phyloP scores from a whole-genome alignment of 345 rosid genomes.

The Ceriops tagal region DNA sequence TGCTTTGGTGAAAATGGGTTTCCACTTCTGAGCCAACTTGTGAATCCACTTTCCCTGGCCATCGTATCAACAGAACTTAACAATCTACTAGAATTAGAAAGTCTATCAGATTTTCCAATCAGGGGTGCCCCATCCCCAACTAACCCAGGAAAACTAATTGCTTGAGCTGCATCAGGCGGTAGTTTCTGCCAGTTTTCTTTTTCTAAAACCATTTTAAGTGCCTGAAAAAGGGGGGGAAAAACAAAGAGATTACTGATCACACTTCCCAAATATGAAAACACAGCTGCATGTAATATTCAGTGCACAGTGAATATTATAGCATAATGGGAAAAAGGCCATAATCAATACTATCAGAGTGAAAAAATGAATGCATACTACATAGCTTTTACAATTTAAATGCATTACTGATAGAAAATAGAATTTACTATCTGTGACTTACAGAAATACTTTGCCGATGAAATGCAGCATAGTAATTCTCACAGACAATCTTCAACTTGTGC shows the following conservation, averaged over 20 bases:
- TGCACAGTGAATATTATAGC: too few relatives aligned
- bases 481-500: conserved; percentile 82
- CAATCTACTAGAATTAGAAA: conserved; percentile 46
- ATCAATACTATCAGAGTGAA: background rate
- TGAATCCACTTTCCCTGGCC: conserved; percentile 62
- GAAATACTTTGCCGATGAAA: conserved; percentile 86
- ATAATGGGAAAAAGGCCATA: background rate
- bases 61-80: conserved; percentile 32
- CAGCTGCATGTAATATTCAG: too few relatives aligned
- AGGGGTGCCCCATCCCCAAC: conserved; percentile 95
- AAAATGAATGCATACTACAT: background rate
- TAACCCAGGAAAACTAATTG: conserved; percentile 84
- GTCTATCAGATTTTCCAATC: conserved; percentile 52
- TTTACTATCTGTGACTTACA: conserved; percentile 43
- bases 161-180: conserved; percentile 67
- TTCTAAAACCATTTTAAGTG: conserved; percentile 97
- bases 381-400: background rate
- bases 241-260: background rate
- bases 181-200: conserved; percentile 83
- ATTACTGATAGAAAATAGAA: background rate
- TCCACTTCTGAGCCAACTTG: conserved; percentile 75
- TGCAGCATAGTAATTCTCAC: conserved; percentile 74
- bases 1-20: conserved; percentile 76
- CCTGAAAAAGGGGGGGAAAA: conserved; percentile 42
- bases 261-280: too few relatives aligned